Conservation (phyloP, 148 eudicot species). For the Polygonum maritimum region DNA sequence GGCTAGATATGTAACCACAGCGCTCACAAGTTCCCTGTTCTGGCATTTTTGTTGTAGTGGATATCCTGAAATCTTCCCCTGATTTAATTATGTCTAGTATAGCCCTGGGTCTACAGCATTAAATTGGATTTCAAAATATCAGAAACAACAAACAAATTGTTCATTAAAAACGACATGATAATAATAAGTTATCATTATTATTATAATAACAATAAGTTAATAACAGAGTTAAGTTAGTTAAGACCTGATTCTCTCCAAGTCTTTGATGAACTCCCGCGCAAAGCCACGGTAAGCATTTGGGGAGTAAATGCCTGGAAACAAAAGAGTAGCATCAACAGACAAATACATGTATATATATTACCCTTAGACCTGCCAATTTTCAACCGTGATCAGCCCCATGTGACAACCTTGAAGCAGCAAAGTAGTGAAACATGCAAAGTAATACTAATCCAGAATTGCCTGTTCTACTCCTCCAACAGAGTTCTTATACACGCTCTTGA, state of each 20-base stretch:
- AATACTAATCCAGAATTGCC: not conserved
- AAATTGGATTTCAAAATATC: not conserved
- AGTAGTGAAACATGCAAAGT: not conserved
- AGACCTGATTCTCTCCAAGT: constrained; percentile 92
- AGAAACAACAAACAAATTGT: not conserved
- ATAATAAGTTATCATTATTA: no score
- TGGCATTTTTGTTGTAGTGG: constrained; percentile 96
- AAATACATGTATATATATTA: not conserved
- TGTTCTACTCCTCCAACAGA: not conserved
- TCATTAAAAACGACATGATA: not conserved
- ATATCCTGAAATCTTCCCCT: constrained; percentile 88
- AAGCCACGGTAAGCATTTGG: constrained; percentile 99
- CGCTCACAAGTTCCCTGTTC: constrained; percentile 98
- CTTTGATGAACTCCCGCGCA: constrained; percentile 97
- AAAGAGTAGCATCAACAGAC: not conserved
- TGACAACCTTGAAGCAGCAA: not conserved
- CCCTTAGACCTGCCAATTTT: not conserved
- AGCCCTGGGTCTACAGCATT: constrained; percentile 67
- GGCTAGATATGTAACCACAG: constrained; percentile 94
- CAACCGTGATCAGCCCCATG: not conserved
- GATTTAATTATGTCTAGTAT: constrained; percentile 93
- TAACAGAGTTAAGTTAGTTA: not conserved
- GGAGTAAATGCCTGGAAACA: constrained; percentile 79
- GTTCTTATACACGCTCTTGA: not conserved
- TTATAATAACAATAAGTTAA: not conserved